Evolutionary conservation across 1,284 basidiomycete genomes (phyloP), one percentile per base, ranked within the genome.

Genomic region (Moesziomyces sp.): DNA sequence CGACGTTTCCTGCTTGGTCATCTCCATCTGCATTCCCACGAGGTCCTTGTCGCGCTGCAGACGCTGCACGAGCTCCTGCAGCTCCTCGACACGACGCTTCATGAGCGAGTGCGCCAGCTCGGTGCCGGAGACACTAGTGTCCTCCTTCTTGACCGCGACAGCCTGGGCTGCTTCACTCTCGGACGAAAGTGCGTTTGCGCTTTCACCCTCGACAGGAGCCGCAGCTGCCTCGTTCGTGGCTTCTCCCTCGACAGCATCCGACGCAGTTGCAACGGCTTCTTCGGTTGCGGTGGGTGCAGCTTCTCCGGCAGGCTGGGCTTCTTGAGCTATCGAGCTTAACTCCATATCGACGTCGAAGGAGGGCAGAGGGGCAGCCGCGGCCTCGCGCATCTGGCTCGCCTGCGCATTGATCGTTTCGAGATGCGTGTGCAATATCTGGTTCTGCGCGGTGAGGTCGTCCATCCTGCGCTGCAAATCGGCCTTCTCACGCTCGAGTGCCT

Each of bases 21-120:
- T 88, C 78, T 94, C 92, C 46, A 93, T 87, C 77, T 95, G 92
- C 40, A 94, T 87, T 71, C 94, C 93, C 44, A 92, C 90, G 58
- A 94, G 92, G 81, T 94, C 92, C 85, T 94, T 94, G 86, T 95
- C 93, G 77, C 91, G 92, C 28, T 93, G 89, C 35, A 95, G 86
- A 84, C 92, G 94, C 1, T 90, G 87, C 48, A 95, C 90, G 19
- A 96, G 91, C 38, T 91, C 89, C 46, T 91, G 91, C 18, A 95
- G 86, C 61, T 82, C 79, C 5, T 79, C 77, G 21, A 60, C 52
- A 10, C 63, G 68, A 5, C 70, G 59, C 51, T 74, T 66, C 58
- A 63, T 65, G 50, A 71, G 58, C 16, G 65, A 58, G 28, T 67
- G 60, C 2, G 65, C 67, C 19, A 74, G 48, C 19, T 69, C 66